phyloP scores from a whole-genome alignment of 495 filamentous ascomycete species.

The Glutinoglossum americanum region DNA sequence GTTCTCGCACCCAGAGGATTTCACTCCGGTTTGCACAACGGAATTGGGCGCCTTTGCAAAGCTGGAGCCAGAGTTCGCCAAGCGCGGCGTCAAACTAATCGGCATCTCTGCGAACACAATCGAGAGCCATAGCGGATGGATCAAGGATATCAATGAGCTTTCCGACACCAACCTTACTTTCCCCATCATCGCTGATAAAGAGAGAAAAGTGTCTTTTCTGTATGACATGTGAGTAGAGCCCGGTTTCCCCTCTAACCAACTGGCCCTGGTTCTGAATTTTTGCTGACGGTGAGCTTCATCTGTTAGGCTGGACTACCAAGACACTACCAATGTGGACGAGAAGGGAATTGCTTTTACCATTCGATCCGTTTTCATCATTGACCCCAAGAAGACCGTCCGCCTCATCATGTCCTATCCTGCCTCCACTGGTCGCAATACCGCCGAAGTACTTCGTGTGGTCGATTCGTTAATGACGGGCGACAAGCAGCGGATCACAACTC shows the following conservation, averaged over 20 bases:
- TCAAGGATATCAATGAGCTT: conserved; percentile 93
- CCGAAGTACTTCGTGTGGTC: conserved; percentile 84
- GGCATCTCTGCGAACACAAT: conserved; percentile 74
- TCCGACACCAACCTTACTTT: conserved; percentile 60
- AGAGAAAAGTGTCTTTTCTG: conserved; percentile 69
- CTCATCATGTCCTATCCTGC: conserved; percentile 92
- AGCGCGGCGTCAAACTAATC: conserved; percentile 86
- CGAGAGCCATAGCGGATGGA: conserved; percentile 46
- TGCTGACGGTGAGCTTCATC: background rate
- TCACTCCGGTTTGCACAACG: conserved; percentile 65
- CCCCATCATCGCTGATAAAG: conserved; percentile 95
- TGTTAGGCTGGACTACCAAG: conserved; percentile 61
- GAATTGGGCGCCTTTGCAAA: conserved; percentile 95
- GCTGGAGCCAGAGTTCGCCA: conserved; percentile 88
- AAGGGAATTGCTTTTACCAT: conserved; percentile 98
- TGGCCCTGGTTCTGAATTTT: background rate
- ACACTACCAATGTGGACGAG: conserved; percentile 69
- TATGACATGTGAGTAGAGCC: conserved; percentile 68
- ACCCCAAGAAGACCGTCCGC: conserved; percentile 95
- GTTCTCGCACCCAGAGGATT: conserved; percentile 85
- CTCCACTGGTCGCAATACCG: conserved; percentile 89
- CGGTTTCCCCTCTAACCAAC: background rate
- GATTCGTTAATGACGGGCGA: conserved; percentile 95
- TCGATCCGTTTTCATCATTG: conserved; percentile 96
- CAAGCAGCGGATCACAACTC: conserved; percentile 84